Conservation (phyloP, 108 stramenopile genomes). For the Conticribra weissflogii region DNA sequence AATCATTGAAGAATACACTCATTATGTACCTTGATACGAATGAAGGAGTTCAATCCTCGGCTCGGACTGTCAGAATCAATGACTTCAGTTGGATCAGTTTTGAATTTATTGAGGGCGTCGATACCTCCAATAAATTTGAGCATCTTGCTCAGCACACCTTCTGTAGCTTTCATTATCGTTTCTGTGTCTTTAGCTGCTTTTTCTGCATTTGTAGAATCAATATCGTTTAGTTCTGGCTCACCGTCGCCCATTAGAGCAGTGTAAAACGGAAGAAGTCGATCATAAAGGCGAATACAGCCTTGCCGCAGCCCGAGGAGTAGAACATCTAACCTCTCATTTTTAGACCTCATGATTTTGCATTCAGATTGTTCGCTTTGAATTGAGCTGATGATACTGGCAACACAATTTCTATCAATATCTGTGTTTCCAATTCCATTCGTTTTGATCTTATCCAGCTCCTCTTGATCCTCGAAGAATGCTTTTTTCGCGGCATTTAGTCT, state of each 20-base stretch:
- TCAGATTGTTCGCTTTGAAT: constrained; percentile 47
- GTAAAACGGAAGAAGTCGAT: constrained; percentile 64
- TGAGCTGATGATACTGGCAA: constrained; percentile 51
- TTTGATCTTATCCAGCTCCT: constrained; percentile 41
- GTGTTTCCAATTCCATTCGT: constrained; percentile 64
- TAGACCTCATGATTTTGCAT: constrained; percentile 65
- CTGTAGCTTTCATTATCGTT: constrained; percentile 53
- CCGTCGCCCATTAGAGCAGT: constrained; percentile 51
- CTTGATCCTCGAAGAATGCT: constrained; percentile 49
- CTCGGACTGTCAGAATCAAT: constrained; percentile 14
- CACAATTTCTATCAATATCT: constrained; percentile 62
- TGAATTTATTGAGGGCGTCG: constrained; percentile 19
- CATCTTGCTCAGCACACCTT: constrained; percentile 55
- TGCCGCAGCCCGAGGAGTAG: constrained; percentile 68
- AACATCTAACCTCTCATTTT: constrained; percentile 59
- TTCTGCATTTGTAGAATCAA: constrained; percentile 47
- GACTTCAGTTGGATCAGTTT: constrained; percentile 26
- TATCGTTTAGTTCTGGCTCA: constrained; percentile 51
- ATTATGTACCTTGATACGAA: constrained; percentile 27
- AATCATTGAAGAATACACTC: neutral
- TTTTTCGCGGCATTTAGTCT: constrained; percentile 53
- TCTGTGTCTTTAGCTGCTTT: constrained; percentile 56
- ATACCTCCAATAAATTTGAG: constrained; percentile 51
- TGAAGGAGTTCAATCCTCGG: constrained; percentile 24
- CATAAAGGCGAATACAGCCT: constrained; percentile 71